These are phyloP conservation scores for Cucumis hystrix DNA, from an alignment of 306 rosid species.

Conservation along the genomic window DNA sequence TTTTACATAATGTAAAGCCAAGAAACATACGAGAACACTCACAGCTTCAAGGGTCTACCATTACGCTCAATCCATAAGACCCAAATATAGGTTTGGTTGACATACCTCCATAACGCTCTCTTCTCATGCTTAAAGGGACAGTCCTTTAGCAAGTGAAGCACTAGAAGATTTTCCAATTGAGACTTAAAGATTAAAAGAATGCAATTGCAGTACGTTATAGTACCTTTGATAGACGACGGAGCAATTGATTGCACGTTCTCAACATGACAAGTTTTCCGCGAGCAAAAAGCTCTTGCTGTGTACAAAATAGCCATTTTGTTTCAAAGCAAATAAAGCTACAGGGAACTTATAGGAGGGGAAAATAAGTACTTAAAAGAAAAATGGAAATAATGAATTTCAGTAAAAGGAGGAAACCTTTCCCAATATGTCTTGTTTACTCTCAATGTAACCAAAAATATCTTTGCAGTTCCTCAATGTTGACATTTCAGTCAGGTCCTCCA, in stretches of 20 bases:
- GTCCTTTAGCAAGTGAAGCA: not conserved
- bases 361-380: not conserved
- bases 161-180: not conserved
- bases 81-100: too few relatives aligned
- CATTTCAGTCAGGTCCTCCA: constrained; percentile 98
- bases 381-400: not conserved
- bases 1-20: too few relatives aligned
- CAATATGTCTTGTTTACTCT: constrained; percentile 83
- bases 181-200: not conserved
- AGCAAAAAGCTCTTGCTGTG: constrained; percentile 92
- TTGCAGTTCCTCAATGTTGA: constrained; percentile 97
- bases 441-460: constrained; percentile 91
- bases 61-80: too few relatives aligned
- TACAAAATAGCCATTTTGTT: constrained; percentile 14
- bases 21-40: too few relatives aligned
- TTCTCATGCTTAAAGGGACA: too few relatives aligned
- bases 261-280: constrained; percentile 97
- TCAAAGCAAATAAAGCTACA: not conserved
- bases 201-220: not conserved
- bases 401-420: constrained; percentile 51
- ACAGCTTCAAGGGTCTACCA: too few relatives aligned
- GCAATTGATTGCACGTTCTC: constrained; percentile 97
- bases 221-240: constrained; percentile 97
- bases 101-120: too few relatives aligned
- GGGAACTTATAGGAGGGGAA: not conserved